Evolutionary conservation across 2,329 filamentous ascomycete genomes (phyloP), one percentile per base, ranked within the genome.

Genomic region (Fonsecaea multimorphosa): DNA sequence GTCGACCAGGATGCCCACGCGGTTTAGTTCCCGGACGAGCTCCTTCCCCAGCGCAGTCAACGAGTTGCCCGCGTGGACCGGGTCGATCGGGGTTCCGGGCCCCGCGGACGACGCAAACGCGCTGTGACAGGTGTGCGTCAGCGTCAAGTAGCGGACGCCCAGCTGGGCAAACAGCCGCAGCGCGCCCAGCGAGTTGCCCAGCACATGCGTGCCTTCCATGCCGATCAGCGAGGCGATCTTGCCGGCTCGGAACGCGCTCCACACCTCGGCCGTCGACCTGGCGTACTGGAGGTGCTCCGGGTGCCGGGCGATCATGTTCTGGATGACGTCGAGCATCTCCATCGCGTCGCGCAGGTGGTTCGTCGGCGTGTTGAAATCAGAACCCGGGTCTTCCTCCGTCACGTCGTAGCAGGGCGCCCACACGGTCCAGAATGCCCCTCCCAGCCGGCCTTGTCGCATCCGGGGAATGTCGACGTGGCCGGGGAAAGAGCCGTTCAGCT

Each of bases 341-440:
- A 65, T 31, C 58, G 63, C 11, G 40, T 65, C 63, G 9, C 63
- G 49, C 9, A 65, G 51, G 36, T 54, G 46, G 58, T 65, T 61
- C 12, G 63, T 65, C 7, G 63, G 63, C 7, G 49, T 65, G 59
- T 58, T 58, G 64, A 66, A 66, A 27, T 60, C 58, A 9, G 29
- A 6, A 2, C 58, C 58, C 9, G 58, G 58, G 19, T 60, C 58
- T 53, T 61, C 61, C 14, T 2, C 84, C 83, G 58, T 86, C 86
- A 73, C 93, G 87, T 78, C 76, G 0, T 93, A 92, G 73, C 93
- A 97, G 0, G 86, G 86, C 46, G 90, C 87, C 72, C 84, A 97
- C 11, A 95, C 91, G 74, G 90, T 93, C 94, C 93, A 97, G 76
- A 97, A 98, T 12, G 91, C 89, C 61, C 93, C 94, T 34, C 93